Base-by-base conservation (phyloP, 805 yeast genomes). In the Lachancea meyersii region DNA sequence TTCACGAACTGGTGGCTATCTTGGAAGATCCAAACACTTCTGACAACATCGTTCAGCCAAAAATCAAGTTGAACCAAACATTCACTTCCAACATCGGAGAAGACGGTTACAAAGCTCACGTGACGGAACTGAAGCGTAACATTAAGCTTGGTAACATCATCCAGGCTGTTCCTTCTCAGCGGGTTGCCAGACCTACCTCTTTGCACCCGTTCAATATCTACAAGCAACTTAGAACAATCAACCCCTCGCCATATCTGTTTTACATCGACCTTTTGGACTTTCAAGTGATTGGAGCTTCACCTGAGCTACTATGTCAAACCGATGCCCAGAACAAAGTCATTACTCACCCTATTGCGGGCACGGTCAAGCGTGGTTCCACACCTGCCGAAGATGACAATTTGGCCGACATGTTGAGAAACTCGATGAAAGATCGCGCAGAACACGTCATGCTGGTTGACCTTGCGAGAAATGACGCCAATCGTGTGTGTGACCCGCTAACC, bases 311-410 rank as follows among this genome's bases (percentile, higher is more conserved):
- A 44, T 97, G 91, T 43, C 86, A 87, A 63, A 71, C 87, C 5
- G 96, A 88, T 52, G 48, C 52, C 19, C 71, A 81, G 27, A 79
- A 82, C 48, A 79, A 85, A 53, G 77, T 93, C 16, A 73, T 91
- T 40, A 93, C 97, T 2, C 97, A 93, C 63, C 99, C 98, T 17
- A 93, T 93, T 60, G 99, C 99, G 1, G 99, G 99, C 40, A 93
- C 98, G 2, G 83, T 93, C 45, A 77, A 71, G 52, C 79, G 99
- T 58, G 99, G 99, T 38, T 75, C 77, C 53, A 87, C 97, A 8
- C 70, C 80, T 19, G 95, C 87, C 55, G 97, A 93, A 63, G 99
- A 93, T 57, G 96, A 89, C 59, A 68, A 67, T 48, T 72, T 88
- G 41, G 97, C 97, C 2, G 71, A 71, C 13, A 76, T 78, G 43